These are phyloP conservation scores for Pseudopithomyces maydicus DNA, from an alignment of 2,329 filamentous ascomycete species.

Conservation along the genomic window DNA sequence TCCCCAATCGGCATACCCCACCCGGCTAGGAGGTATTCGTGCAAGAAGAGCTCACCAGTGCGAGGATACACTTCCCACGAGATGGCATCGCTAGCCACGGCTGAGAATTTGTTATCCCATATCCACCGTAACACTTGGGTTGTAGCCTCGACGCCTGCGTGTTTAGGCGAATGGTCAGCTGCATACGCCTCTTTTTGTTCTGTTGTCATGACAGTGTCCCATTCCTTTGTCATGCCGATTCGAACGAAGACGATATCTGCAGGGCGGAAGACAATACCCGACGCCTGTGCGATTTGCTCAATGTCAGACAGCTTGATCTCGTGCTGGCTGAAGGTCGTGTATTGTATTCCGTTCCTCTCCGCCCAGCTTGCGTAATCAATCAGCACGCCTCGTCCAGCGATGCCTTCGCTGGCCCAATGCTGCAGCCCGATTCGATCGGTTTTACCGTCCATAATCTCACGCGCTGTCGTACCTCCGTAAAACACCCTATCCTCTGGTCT, in stretches of 20 bases:
- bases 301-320: slow-evolving; percentile 16
- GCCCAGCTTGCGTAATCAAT: slow-evolving; percentile 25
- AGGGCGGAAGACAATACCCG: slow-evolving; percentile 16
- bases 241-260: slow-evolving; percentile 28
- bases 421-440: slow-evolving; percentile 18
- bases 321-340: slow-evolving; percentile 14
- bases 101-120: slow-evolving; percentile 36
- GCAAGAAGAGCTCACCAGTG: slow-evolving; percentile 14
- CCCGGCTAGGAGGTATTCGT: slow-evolving; percentile 41
- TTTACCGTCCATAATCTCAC: slow-evolving; percentile 22
- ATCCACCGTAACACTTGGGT: slow-evolving; percentile 35
- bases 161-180: slow-evolving; percentile 30
- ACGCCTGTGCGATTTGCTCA: slow-evolving; percentile 16
- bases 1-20: slow-evolving; percentile 55
- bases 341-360: slow-evolving; percentile 18
- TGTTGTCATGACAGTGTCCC: slow-evolving; percentile 13
- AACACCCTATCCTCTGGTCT: slow-evolving; percentile 17
- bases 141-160: slow-evolving; percentile 30
- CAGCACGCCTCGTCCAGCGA: slow-evolving; percentile 24
- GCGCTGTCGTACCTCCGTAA: slow-evolving; percentile 23
- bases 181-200: slow-evolving; percentile 26
- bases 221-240: slow-evolving; percentile 21
- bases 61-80: slow-evolving; percentile 45
- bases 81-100: slow-evolving; percentile 41
- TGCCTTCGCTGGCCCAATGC: slow-evolving; percentile 23